Base-by-base conservation (phyloP, 768 basidiomycete genomes). In the Chalciporus sphaerocephalus region DNA sequence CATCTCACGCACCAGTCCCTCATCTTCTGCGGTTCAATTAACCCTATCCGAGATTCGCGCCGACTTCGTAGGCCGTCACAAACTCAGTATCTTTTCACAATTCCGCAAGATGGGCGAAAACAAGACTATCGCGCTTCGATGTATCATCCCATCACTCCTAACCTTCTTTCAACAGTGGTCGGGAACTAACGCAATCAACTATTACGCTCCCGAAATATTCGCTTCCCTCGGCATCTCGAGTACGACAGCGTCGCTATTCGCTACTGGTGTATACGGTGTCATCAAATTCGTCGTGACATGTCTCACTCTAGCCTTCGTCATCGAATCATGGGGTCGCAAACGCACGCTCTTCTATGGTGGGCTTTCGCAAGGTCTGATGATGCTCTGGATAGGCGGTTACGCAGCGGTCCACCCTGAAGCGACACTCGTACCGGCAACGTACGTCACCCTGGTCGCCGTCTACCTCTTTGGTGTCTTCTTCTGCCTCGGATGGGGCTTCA, bases 181-280 rank as follows among this genome's bases (percentile, higher is more conserved):
- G 0, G 72, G 72, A 21, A 67, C 69, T 37, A 71, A 70, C 56
- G 64, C 69, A 4, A 65, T 73, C 54, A 70, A 71, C 53, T 73
- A 72, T 42, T 72, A 69, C 38, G 47, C 65, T 15, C 72, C 70
- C 1, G 37, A 57, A 18, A 68, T 73, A 38, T 73, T 72, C 33
- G 53, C 60, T 2, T 42, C 53, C 3, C 60, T 72, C 13, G 72
- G 70, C 0, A 42, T 73, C n/a, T 59, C 60, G 1, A 51, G 56
- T 25, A 63, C 60, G 20, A 58, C 55, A 0, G 47, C 64, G 0
- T 52, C 67, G n/a, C 59, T 73, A 2, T 52, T 72, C 25, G 69
- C 70, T 2, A 73, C 72, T 0, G 71, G 71, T 9, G 53, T 73
- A 20, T 72, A 72, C 36, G 72, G 71, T 15, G 59, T 70, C 36